A percentile compares a stretch with the other conserved stretches of the same genome.
phyloP scores from a whole-genome alignment of 352 stramenopile species.

The Blastocystis sp. region DNA sequence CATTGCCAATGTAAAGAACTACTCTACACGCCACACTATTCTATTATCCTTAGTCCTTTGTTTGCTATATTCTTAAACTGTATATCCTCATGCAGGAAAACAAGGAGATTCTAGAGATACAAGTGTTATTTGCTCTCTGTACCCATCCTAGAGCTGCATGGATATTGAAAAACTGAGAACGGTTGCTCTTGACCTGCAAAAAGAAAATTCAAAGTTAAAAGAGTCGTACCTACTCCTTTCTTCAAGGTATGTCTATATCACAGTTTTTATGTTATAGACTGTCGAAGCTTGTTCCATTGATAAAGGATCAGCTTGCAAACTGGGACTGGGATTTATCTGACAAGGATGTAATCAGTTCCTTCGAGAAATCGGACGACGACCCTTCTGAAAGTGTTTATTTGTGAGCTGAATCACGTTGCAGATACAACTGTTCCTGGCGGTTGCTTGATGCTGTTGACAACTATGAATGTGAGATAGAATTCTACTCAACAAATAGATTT shows the following conservation, averaged over 20 bases:
- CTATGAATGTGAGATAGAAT: background rate
- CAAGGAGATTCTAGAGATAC: background rate
- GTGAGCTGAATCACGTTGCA: background rate
- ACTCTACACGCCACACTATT: too few species aligned
- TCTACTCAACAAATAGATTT: background rate
- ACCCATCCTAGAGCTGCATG: background rate
- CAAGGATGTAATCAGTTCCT: background rate
- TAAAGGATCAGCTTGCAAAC: slow-evolving; percentile 18
- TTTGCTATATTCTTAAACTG: too few species aligned
- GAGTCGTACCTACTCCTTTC: slow-evolving; percentile 28
- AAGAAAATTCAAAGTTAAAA: slow-evolving; percentile 13
- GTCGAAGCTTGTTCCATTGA: slow-evolving; percentile 14
- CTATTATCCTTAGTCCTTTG: too few species aligned
- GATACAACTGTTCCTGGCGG: background rate
- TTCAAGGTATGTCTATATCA: background rate
- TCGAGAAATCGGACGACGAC: background rate
- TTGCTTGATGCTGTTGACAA: slow-evolving; percentile 5
- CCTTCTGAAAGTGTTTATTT: background rate
- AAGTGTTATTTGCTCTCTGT: background rate
- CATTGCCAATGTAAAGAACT: too few species aligned
- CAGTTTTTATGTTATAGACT: background rate
- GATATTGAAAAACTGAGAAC: slow-evolving; percentile 9
- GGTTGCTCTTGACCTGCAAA: background rate
- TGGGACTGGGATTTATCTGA: slow-evolving; percentile 21
- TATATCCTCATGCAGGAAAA: background rate